Base-by-base conservation (phyloP, 352 stramenopile species). In the Globisporangium iwayamae region DNA sequence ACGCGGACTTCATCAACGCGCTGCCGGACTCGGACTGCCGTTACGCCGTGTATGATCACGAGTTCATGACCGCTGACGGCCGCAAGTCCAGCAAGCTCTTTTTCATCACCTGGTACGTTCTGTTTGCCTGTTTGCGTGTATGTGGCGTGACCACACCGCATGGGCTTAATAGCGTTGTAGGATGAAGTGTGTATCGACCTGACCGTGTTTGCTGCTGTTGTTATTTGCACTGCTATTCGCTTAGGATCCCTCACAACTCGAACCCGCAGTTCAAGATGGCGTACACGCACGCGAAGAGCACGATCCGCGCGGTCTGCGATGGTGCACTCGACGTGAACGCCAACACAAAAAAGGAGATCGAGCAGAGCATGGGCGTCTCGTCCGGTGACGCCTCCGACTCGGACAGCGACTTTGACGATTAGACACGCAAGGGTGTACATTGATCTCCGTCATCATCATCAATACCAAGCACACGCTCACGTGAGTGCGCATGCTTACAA, bases 1-100 rank as follows among this genome's bases (percentile, higher is more conserved):
- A 91, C 55, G 59, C 66, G 0, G 70, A 88, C 58, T 89, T 96
- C 47, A 55, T 78, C 28, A 61, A 48, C 4, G 73, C 82, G 34
- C 70, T 96, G 36, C 86, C 88, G 20, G 83, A 95, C 64, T 83
- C 80, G 13, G 88, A 96, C 62, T 95, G 83, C 56, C 82, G 88
- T 65, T 96, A 95, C 63, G 86, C 82, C 2, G 86, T 95, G 61
- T 96, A 94, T 61, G 88, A 96, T 63, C 86, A 95, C 74, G 88
- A 95, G 55, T 92, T 80, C 54, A 54, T 70, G 11, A 91, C 83
- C 32, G 4, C 79, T 1, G 88, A 96, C 72, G 86, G 88, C 10
- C 85, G 88, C 63, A 92, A 92, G 69, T 83, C 84, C 39, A 94
- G 82, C 74, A 95, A 95, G 56, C 75, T 96, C 56, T 96, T 91